Conservation (phyloP, 306 rosid species). For the Rosa persica region DNA sequence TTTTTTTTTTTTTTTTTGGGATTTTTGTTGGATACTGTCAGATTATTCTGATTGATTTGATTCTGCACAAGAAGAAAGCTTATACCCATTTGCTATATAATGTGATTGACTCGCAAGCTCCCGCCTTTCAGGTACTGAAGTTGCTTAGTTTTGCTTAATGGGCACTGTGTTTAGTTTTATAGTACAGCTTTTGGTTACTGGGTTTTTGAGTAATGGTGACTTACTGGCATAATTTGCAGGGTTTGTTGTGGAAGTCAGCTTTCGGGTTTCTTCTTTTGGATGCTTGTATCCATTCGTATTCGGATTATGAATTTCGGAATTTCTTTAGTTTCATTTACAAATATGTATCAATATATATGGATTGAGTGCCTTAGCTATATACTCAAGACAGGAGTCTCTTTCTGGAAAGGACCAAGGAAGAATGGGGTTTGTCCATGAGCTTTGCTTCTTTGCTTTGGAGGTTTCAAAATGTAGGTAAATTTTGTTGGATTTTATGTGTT, state of each 20-base stretch:
- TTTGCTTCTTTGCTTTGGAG: conserved; percentile 54
- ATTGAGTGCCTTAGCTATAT: conserved; percentile 48
- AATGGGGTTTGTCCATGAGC: conserved; percentile 41
- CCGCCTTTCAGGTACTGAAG: conserved; percentile 50
- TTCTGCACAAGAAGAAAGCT: conserved; percentile 82
- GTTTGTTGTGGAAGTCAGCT: conserved; percentile 61
- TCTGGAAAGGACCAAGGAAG: conserved; percentile 49
- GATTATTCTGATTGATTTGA: conserved; percentile 78
- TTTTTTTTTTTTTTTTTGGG: neutral
- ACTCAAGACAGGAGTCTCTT: conserved; percentile 56
- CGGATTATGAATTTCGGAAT: neutral
- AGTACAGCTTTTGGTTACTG: conserved; percentile 6
- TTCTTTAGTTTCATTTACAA: conserved; percentile 15
- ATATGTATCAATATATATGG: neutral
- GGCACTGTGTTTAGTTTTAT: neutral
- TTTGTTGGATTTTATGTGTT: conserved; percentile 18
- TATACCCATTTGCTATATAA: conserved; percentile 81
- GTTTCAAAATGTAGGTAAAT: conserved; percentile 54
- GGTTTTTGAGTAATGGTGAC: conserved; percentile 11
- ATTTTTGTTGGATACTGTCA: conserved; percentile 17
- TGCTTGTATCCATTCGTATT: conserved; percentile 58
- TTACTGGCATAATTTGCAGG: conserved; percentile 49
- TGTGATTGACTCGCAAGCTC: conserved; percentile 47
- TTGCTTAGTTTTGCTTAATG: neutral
- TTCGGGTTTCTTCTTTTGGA: conserved; percentile 75